Evolutionary conservation across 768 basidiomycete species (phyloP), one percentile per base, ranked within the genome.

Genomic region (Lentinula sp.): DNA sequence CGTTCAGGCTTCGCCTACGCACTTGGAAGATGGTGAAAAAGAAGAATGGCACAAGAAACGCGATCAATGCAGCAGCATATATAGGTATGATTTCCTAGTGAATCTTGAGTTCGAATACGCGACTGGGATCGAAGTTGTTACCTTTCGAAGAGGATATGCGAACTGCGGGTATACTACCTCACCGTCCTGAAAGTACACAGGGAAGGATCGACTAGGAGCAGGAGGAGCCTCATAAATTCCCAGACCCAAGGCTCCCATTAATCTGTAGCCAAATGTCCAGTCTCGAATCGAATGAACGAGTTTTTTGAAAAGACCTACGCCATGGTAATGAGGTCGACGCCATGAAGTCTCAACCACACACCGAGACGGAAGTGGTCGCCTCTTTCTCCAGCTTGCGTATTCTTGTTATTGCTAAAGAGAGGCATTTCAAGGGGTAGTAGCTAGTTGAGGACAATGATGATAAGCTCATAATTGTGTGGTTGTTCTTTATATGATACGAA

Each of bases 11-110:
- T 46, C 79, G 70, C 45, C 80, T 70, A 5, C 83, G 74, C 46
- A 78, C 75, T 67, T 86, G 84, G 68, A 83, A 83, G n/a, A 85
- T 51, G 55, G 70, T 71, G 69, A 85, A 77, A 69, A 82, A 81
- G 65, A 83, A 70, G 69, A 84, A 82, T 1, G 84, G 84, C 1
- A 75, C 75, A 59, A 84, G 70, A 69, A 83, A 83, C 0, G 81
- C 79, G 57, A 85, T 74, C 42, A 84, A 71, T 0, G 81, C 81
- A 4, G 81, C 80, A 0, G 74, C 71, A 69, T 73, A 84, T 62
- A 85, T 83, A 9, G 84, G 83, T 43, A 85, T 67, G 62, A 83
- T 79, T 64, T 84, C 79, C 55, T 56, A 32, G 35, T 21, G 39
- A 8, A 23, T 13, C 28, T 28, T 28, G 28, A 28, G 28, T 28